Conservation (phyloP, 2,329 filamentous ascomycete genomes). For the Colletotrichum trifolii region DNA sequence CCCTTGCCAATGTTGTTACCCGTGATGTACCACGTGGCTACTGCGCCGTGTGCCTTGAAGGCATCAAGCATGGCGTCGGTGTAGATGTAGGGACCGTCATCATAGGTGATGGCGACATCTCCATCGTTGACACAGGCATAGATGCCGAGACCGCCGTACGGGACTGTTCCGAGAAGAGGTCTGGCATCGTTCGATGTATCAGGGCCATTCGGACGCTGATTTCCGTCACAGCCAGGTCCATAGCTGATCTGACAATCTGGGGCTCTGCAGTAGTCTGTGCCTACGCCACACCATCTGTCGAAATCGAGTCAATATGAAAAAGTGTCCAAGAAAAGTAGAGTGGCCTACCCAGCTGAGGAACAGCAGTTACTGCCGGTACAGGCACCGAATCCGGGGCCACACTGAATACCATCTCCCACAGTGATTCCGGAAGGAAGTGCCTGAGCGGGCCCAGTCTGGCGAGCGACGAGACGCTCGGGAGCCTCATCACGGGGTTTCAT, state of each 20-base stretch:
- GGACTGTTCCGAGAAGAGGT: slow-evolving; percentile 42
- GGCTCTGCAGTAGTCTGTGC: slow-evolving; percentile 39
- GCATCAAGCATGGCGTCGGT: slow-evolving; percentile 48
- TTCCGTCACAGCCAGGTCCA: slow-evolving; percentile 45
- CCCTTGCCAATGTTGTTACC: slow-evolving; percentile 49
- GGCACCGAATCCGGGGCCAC: slow-evolving; percentile 43
- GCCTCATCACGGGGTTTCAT: slow-evolving; percentile 18
- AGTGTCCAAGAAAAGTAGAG: background rate
- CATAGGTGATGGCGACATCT: slow-evolving; percentile 50
- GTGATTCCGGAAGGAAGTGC: slow-evolving; percentile 1
- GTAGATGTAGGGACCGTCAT: slow-evolving; percentile 50
- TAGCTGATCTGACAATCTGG: slow-evolving; percentile 45
- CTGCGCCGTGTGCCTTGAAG: slow-evolving; percentile 45
- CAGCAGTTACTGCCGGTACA: slow-evolving; percentile 48
- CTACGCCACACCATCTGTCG: slow-evolving; percentile 44
- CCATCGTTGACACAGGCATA: slow-evolving; percentile 43
- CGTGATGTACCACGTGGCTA: slow-evolving; percentile 52
- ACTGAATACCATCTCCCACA: slow-evolving; percentile 37
- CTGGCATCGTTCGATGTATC: slow-evolving; percentile 41
- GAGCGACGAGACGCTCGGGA: slow-evolving; percentile 24
- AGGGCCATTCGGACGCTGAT: slow-evolving; percentile 41
- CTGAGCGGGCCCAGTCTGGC: slow-evolving; percentile 32
- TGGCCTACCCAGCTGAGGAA: slow-evolving; percentile 45
- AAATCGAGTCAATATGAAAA: background rate
- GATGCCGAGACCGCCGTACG: slow-evolving; percentile 47